Evolutionary conservation across 495 filamentous ascomycete species (phyloP).

Genomic region (Haplographium delicatum): DNA sequence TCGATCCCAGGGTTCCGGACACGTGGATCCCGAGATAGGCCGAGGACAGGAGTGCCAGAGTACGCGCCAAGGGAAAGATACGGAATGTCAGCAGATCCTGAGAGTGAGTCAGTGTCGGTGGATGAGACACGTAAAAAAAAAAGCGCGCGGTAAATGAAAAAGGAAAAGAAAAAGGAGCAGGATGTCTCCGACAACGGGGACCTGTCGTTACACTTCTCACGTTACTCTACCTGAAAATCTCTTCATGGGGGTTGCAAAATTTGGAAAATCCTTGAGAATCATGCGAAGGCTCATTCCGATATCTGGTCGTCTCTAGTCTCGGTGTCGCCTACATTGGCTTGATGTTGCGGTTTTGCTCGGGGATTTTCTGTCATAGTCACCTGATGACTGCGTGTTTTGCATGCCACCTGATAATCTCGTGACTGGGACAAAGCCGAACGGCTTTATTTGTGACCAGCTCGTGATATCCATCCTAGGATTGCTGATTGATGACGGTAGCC

Average conservation of each 20-base stretch:
- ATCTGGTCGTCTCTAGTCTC: too few species aligned
- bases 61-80: background rate
- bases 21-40: background rate
- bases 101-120: conserved; percentile 6
- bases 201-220: background rate
- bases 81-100: background rate
- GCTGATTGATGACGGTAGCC: background rate
- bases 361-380: background rate
- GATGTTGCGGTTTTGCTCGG: background rate
- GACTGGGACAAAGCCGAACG: background rate
- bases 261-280: too few species aligned
- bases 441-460: background rate
- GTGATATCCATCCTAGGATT: background rate
- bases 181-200: too few species aligned
- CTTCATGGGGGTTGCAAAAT: background rate
- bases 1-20: background rate
- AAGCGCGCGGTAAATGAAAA: conserved; percentile 8
- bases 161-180: background rate
- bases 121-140: background rate
- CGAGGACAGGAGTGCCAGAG: background rate
- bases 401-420: conserved; percentile 1
- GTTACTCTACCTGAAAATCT: background rate
- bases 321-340: background rate
- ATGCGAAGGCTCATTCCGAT: too few species aligned
- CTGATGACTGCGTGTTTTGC: background rate